Evolutionary conservation across 2,329 filamentous ascomycete genomes (phyloP), one percentile per base, ranked within the genome.

Genomic region (Xylaria sp.): DNA sequence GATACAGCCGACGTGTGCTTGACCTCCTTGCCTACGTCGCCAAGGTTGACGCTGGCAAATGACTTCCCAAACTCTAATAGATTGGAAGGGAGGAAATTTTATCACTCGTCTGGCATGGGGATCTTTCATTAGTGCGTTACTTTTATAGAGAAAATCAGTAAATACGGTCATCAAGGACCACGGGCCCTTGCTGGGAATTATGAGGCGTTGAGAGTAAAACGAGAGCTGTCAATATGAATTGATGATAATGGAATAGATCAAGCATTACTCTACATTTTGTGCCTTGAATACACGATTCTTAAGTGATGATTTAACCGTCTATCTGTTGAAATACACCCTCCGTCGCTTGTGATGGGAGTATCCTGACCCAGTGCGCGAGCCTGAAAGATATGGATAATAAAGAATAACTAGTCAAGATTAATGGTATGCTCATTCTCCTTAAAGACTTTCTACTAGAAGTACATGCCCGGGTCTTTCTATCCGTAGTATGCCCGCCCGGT

Each of bases 1-100:
- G 94, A 81, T 98, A 99, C 92, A 97, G 93, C 84, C 94, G 94
- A 87, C 96, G 92, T 90, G 92, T 94, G 79, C 86, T 94, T 77
- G 92, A 96, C 85, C 92, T 96, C 78, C 81, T 89, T 82, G 86
- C 87, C 84, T 92, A 94, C 87, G 88, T 94, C 79, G 86, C 92
- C 84, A 92, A 93, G 88, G 90, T 91, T 74, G 92, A 94, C 79
- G 87, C 80, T 78, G 80, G 82, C 81, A 84, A 87, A 77, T 87
- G 74, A 78, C 62, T 74, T 47, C 55, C 69, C 54, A 78, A 72
- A 69, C 71, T 78, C 13, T 78, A 76, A 77, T 55, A 37, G 35
- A 54, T 2, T 27, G 50, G 37, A 63, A 29, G 35, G 27, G 42
- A 35, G 16, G 27, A 47, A 47, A 21, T 2, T 12, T 3, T 16